A percentile compares a stretch with the other conserved stretches of the same genome.
These are phyloP conservation scores for Globisporangium splendens DNA, from an alignment of 352 stramenopile species.

Conservation along the genomic window DNA sequence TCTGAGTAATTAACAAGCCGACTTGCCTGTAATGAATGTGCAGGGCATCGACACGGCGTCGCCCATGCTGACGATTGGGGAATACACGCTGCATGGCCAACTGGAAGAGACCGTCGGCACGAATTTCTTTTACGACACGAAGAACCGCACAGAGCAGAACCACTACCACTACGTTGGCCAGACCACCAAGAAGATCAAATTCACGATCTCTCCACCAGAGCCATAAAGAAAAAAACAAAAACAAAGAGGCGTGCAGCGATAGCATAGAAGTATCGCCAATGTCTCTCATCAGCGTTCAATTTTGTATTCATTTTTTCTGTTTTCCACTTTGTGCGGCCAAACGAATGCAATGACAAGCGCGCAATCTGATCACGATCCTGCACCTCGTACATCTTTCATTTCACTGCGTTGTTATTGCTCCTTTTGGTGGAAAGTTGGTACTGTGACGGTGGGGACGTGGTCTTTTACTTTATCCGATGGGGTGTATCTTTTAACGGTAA, in stretches of 20 bases:
- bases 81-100: constrained; percentile 64
- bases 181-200: constrained; percentile 78
- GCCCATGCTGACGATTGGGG: constrained; percentile 65
- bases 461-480: too few species aligned
- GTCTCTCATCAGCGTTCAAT: too few species aligned
- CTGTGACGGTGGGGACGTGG: too few species aligned
- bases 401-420: constrained; percentile 6
- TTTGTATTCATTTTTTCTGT: too few species aligned
- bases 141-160: constrained; percentile 30
- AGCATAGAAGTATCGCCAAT: too few species aligned
- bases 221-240: constrained; percentile 16
- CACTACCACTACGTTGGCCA: constrained; percentile 61
- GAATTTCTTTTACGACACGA: constrained; percentile 79
- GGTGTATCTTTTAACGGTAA: constrained; percentile 90
- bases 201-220: constrained; percentile 71
- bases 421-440: background rate
- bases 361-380: too few species aligned
- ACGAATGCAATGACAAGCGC: too few species aligned
- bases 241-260: background rate
- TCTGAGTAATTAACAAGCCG: background rate
- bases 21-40: background rate
- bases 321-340: too few species aligned
- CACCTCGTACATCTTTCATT: background rate
- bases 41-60: constrained; percentile 67
- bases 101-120: constrained; percentile 75